These are phyloP conservation scores for Apophysomyces trapeziformis DNA, from an alignment of 371 early-diverging fungal species.

Conservation along the genomic window DNA sequence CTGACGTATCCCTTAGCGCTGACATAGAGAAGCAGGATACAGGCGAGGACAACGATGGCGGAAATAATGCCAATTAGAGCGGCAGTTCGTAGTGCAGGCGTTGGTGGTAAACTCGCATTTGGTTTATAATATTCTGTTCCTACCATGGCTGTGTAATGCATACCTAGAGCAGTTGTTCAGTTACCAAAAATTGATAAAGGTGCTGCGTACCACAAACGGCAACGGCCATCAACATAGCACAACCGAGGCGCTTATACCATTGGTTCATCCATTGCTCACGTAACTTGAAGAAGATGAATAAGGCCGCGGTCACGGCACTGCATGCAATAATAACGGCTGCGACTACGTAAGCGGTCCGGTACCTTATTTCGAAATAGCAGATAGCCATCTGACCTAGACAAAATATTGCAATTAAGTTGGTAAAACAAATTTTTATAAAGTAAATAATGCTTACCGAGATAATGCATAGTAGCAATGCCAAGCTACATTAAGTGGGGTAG, in stretches of 20 bases:
- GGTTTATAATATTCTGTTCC: constrained; percentile 42
- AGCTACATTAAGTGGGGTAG: constrained; percentile 21
- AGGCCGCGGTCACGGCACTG: constrained; percentile 36
- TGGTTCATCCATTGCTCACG: constrained; percentile 49
- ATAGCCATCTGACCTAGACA: constrained; percentile 51
- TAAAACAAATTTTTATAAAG: background rate
- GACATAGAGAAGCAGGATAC: constrained; percentile 31
- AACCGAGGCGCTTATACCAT: constrained; percentile 53
- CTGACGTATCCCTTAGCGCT: constrained; percentile 9
- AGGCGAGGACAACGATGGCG: constrained; percentile 40
- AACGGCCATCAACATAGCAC: constrained; percentile 45
- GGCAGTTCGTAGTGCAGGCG: constrained; percentile 27
- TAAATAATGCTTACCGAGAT: constrained; percentile 35
- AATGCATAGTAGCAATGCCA: constrained; percentile 50
- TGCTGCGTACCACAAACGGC: constrained; percentile 45
- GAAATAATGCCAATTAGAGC: constrained; percentile 45
- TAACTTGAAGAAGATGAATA: constrained; percentile 50
- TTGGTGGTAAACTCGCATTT: constrained; percentile 22
- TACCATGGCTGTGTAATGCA: constrained; percentile 52
- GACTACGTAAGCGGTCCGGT: constrained; percentile 28
- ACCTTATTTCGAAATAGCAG: constrained; percentile 31
- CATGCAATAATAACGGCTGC: constrained; percentile 44
- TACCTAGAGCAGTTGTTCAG: constrained; percentile 27
- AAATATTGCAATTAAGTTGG: background rate
- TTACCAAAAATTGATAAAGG: background rate